phyloP scores from a whole-genome alignment of 192 early-diverging fungal genomes.

The Podila epicladia region DNA sequence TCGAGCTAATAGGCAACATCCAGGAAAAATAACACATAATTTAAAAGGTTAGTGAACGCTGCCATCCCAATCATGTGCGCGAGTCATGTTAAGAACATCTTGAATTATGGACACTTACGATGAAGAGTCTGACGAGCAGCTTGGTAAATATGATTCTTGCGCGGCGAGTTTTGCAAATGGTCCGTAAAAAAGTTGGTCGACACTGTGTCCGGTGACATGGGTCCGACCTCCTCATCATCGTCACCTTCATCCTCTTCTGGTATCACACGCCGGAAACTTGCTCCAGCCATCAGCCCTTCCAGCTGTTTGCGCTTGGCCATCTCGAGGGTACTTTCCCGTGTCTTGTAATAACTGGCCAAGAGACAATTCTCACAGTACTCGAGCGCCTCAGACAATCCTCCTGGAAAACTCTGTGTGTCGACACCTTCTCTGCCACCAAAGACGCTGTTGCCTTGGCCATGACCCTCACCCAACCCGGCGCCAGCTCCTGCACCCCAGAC shows the following conservation, averaged over 20 bases:
- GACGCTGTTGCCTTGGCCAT: conserved; percentile 30
- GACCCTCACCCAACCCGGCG: conserved; percentile 35
- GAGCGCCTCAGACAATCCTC: conserved; percentile 79
- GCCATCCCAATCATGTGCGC: background rate
- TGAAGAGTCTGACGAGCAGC: conserved; percentile 41
- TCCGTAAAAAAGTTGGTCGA: conserved; percentile 42
- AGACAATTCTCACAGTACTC: conserved; percentile 96
- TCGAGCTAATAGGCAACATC: conserved; percentile 3
- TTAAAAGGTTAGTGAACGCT: background rate
- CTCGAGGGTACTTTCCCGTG: conserved; percentile 51
- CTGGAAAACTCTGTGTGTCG: conserved; percentile 79
- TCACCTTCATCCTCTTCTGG: conserved; percentile 14
- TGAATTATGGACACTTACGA: conserved; percentile 8
- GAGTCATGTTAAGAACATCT: too few species aligned
- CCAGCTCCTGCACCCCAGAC: conserved; percentile 68
- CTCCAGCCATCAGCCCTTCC: too few species aligned
- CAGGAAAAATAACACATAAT: too few species aligned
- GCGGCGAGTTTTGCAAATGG: conserved; percentile 35
- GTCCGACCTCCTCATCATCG: conserved; percentile 15
- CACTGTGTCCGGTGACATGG: conserved; percentile 38
- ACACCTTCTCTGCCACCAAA: conserved; percentile 38
- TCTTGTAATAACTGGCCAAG: conserved; percentile 78
- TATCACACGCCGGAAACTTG: too few species aligned
- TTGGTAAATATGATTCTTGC: conserved; percentile 40
- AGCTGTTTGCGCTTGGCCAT: conserved; percentile 35